Evolutionary conservation across 768 basidiomycete genomes (phyloP), one percentile per base, ranked within the genome.

Genomic region (Roridomyces roridus): DNA sequence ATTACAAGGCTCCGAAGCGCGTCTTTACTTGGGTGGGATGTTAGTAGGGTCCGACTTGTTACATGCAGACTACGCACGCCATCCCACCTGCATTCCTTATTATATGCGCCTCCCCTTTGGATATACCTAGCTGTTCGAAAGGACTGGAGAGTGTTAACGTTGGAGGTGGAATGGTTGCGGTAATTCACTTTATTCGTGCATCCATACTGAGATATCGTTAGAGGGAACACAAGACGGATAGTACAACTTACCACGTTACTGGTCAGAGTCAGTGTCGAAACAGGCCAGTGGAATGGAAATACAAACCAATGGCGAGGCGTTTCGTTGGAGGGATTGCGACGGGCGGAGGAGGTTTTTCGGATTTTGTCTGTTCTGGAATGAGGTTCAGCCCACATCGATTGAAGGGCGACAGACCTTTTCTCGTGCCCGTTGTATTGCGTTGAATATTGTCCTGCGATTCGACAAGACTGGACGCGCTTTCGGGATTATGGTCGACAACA

Each of bases 21-120:
- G 24, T 91, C 89, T 59, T 80, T 78, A 35, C 87, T 87, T 45
- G 47, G 41, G 23, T 25, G 44, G 18, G 26, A 23, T 18, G 25
- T 17, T 2, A 34, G 17, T 35, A 20, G 23, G 15, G 17, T 21
- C 17, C 23, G 29, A 12, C 20, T 41, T 18, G 34, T 18, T 37
- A n/a, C 26, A 34, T 36, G 11, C 9, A 28, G 20, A 37, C 7
- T 2, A 78, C 84, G 26, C 70, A 87, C 86, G 81, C 85, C 57
- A 73, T 67, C 21, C 87, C 86, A 25, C 88, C 88, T n/a, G 86
- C 88, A 68, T 90, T 91, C 20, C 89, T 80, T 58, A 90, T 88
- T 46, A 90, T 75, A 70, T 89, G 87, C 3, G 87, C 85, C 45
- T 88, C 87, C 41, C 89, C 89, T 29, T 87, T 78, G 17, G 84